Base-by-base conservation (phyloP, 2,329 filamentous ascomycete species). In the Diaporthe aspalathi region DNA sequence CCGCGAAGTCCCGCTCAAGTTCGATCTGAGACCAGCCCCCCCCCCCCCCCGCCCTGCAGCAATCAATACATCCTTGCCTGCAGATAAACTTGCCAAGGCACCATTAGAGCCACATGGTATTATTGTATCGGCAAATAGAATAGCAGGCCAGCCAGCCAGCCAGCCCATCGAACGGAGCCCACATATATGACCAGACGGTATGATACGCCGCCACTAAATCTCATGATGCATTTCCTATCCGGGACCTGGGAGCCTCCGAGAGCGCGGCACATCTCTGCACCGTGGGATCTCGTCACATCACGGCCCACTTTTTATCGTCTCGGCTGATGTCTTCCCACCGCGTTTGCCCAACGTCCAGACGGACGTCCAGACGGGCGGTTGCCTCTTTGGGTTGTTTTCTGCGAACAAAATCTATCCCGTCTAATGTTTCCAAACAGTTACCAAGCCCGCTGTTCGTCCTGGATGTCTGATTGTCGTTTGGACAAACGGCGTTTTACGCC, bases 401-500 rank as follows among this genome's bases (percentile, higher is more conserved):
- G 60, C 60, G 60, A 65, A 35, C 29, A 65, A 35, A 29, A 24
- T n/a, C 60, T 38, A 65, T 43, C 50, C 45, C 60, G 24, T 65
- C 60, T 38, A 24, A 50, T 65, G 29, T 65, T 49, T 65, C 20
- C 60, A 65, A 29, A 50, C 60, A 38, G 27, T 50, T 2, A 50
- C 60, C 60, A 50, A 65, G 60, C 29, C 45, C 29, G 45, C 60
- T 50, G 60, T 65, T 65, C 60, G 45, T 65, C 60, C 60, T 65
- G 45, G 43, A 65, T 65, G 60, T 65, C 29, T 65, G 60, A 47
- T 35, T 50, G 43, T 47, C 60, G 60, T 65, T 35, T 65, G 60
- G 60, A 65, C 60, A 65, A 65, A 50, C 60, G n/a, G n/a, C 20
- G 60, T 65, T 65, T 38, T n/a, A 24, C 45, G 60, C 45, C 60